Conservation (phyloP, 108 stramenopile species). For the Cyclotella baltica region DNA sequence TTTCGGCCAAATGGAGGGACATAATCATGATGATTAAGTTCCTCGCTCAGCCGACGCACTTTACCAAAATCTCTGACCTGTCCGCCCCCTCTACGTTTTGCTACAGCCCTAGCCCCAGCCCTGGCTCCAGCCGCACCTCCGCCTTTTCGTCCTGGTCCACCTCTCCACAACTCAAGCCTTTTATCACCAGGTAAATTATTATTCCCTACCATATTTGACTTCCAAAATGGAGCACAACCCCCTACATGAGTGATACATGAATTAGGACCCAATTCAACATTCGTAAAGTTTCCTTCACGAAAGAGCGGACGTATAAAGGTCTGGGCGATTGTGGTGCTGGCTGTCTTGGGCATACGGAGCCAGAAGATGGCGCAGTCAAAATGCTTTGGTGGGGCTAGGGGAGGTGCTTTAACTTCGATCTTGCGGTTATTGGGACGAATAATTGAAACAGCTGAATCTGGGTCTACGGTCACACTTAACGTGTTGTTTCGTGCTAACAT, state of each 20-base stretch:
- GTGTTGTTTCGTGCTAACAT: background rate
- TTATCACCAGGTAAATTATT: too few species aligned
- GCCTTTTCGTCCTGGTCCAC: too few species aligned
- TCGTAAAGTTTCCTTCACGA: conserved; percentile 8
- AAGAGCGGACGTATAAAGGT: conserved; percentile 31
- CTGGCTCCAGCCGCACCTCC: too few species aligned
- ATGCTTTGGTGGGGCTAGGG: background rate
- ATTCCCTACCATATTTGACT: background rate
- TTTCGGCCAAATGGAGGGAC: conserved; percentile 23
- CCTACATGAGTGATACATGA: conserved; percentile 25
- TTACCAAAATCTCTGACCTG: background rate
- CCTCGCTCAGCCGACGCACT: background rate
- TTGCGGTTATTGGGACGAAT: background rate
- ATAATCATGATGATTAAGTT: too few species aligned
- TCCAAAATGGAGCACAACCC: conserved; percentile 30
- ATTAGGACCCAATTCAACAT: conserved; percentile 25
- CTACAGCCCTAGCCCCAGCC: too few species aligned
- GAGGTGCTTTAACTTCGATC: too few species aligned
- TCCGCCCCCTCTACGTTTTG: background rate
- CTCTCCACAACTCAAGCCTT: too few species aligned
- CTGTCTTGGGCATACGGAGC: conserved; percentile 49
- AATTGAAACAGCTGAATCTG: too few species aligned
- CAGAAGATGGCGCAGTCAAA: conserved; percentile 38
- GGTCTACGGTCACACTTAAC: background rate
- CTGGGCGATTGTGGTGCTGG: conserved; percentile 25